Base-by-base conservation (phyloP, 352 stramenopile genomes). In the Phytophthora lateralis region DNA sequence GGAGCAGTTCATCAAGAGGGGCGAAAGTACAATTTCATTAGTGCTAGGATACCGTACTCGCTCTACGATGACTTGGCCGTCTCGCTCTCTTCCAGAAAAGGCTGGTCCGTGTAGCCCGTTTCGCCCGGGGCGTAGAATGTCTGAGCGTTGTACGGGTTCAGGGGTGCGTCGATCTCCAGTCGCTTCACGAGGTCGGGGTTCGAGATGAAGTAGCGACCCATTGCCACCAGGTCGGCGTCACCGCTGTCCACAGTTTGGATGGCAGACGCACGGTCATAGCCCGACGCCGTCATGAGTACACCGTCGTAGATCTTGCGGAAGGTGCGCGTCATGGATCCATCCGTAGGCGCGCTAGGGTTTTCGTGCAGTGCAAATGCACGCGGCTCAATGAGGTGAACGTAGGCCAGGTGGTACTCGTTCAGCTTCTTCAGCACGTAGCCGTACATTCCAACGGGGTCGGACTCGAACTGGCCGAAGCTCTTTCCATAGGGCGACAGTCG, bases 121-220 rank as follows among this genome's bases (percentile, higher is more conserved):
- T 70, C 66, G n/a, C 64, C 69, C 20, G 56, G 30, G 11, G 42
- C 43, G 63, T 82, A 82, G 58, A 75, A 76, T 20, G 67, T 77
- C 41, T 59, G 46, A 6, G 64, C 21, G 42, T 79, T 43, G 44
- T 73, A 80, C 39, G 58, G 60, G 55, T 78, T 82, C 26, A 89
- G 38, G 9, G 72, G 62, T 4, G 70, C 55, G 20, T 76, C 56
- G 20, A 80, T 48, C 54, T 74, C 29, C 17, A 88, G 55, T 17
- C 75, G 66, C 54, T 80, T 71, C 6, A 80, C 53, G 7, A 76
- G 51, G 34, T 76, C 68, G 15, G 68, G 63, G 39, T 69, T 76
- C 6, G 68, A 69, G 45, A 89, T 86, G 58, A 85, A 89, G 60
- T 73, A 74, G 29, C 78, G 75, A 12, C 80, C 78, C 47, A 79